Conservation (phyloP, 2,329 filamentous ascomycete genomes). For the Aspergillus persii region DNA sequence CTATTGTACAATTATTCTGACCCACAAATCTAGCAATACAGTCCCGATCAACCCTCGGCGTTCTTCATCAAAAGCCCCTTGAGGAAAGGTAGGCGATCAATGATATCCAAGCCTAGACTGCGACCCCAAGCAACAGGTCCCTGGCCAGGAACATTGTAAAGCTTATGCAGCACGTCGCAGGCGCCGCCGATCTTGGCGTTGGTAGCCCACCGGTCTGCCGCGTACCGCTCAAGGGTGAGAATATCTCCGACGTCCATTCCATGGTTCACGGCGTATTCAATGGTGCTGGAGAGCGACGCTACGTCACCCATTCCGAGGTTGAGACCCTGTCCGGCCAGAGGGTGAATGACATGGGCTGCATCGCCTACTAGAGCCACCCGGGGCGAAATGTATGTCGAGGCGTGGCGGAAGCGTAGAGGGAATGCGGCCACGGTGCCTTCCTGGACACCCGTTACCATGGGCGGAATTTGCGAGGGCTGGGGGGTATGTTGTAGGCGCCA, state of each 20-base stretch:
- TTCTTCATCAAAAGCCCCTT: slow-evolving; percentile 84
- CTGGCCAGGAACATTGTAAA: slow-evolving; percentile 73
- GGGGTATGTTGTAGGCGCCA: slow-evolving; percentile 77
- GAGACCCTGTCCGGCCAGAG: slow-evolving; percentile 88
- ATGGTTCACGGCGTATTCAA: slow-evolving; percentile 73
- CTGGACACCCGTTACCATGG: slow-evolving; percentile 68
- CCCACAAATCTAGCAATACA: neutral
- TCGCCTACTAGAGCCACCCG: slow-evolving; percentile 91
- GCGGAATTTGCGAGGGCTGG: slow-evolving; percentile 59
- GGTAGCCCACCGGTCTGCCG: slow-evolving; percentile 72
- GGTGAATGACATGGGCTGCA: slow-evolving; percentile 92
- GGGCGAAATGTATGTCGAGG: slow-evolving; percentile 88
- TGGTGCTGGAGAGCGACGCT: slow-evolving; percentile 69
- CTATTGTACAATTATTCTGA: too few species aligned
- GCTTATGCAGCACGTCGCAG: slow-evolving; percentile 84
- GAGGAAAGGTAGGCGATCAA: slow-evolving; percentile 70
- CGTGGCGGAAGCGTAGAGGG: slow-evolving; percentile 85
- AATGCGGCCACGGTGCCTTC: slow-evolving; percentile 81
- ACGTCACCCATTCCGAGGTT: slow-evolving; percentile 93
- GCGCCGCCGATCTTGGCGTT: slow-evolving; percentile 79
- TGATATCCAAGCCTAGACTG: slow-evolving; percentile 71
- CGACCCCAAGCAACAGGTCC: slow-evolving; percentile 78
- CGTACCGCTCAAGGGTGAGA: slow-evolving; percentile 78
- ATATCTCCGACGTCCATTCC: slow-evolving; percentile 83
- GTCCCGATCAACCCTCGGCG: slow-evolving; percentile 41